A percentile compares a stretch with the other conserved stretches of the same genome.
phyloP scores from a whole-genome alignment of 768 basidiomycete species.

The Boletus sp. region DNA sequence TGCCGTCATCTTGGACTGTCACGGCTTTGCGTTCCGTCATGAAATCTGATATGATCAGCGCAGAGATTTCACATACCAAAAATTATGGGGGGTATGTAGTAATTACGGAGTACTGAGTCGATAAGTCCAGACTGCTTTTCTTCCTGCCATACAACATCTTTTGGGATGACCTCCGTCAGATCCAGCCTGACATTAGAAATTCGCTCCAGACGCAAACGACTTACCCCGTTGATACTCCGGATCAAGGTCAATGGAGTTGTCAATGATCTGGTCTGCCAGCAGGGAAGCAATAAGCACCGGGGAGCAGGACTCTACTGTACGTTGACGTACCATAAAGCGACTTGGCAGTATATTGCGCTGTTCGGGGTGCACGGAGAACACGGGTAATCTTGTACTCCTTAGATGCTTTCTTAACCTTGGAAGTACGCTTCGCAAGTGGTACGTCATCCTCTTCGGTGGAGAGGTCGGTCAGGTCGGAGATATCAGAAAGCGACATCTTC shows the following conservation, averaged over 20 bases:
- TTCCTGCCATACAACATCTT: conserved; percentile 67
- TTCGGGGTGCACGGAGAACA: conserved; percentile 38
- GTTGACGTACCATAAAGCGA: conserved; percentile 41
- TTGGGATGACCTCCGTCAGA: not conserved
- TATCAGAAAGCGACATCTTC: conserved; percentile 38
- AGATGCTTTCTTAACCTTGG: conserved; percentile 22
- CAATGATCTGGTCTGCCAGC: conserved; percentile 45
- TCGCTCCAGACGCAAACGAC: conserved; percentile 2
- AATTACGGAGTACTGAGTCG: conserved; percentile 63
- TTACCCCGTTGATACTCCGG: conserved; percentile 67
- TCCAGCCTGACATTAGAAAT: not conserved
- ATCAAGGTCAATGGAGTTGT: conserved; percentile 51
- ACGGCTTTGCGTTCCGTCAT: conserved; percentile 34
- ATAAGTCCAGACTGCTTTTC: conserved; percentile 59
- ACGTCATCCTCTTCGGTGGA: conserved; percentile 40
- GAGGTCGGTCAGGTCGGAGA: conserved; percentile 49
- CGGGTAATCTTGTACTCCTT: conserved; percentile 33
- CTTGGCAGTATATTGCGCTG: conserved; percentile 41
- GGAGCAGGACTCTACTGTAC: not conserved
- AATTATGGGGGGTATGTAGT: conserved; percentile 65
- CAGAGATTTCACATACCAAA: conserved; percentile 44
- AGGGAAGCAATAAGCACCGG: not conserved
- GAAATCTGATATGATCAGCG: not conserved
- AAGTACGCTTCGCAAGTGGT: conserved; percentile 22
- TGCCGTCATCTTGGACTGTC: conserved; percentile 37